Evolutionary conservation across 805 yeast genomes (phyloP).

Genomic region (Candida multigemmis): DNA sequence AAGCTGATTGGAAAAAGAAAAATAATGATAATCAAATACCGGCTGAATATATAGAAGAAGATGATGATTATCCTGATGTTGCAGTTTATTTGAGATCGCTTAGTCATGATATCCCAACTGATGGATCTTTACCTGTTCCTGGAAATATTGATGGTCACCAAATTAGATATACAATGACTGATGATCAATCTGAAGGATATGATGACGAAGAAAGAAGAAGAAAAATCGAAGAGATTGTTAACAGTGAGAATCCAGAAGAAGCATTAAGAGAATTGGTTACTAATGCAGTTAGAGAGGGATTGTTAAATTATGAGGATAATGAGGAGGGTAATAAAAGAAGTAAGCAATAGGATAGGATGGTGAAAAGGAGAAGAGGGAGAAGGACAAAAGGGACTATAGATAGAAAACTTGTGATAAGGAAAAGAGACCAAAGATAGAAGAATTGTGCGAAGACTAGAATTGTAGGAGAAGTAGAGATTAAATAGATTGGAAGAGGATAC

Average conservation of each 20-base stretch:
- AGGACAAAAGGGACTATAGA: too few relatives aligned
- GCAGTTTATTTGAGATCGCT: conserved; percentile 49
- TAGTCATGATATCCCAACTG: conserved; percentile 15
- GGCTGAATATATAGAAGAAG: conserved; percentile 68
- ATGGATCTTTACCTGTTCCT: conserved; percentile 23
- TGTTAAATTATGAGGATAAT: conserved; percentile 14
- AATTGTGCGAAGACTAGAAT: too few relatives aligned
- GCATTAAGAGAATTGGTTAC: conserved; percentile 60
- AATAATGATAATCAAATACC: conserved; percentile 75
- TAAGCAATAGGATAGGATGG: conserved; percentile 2
- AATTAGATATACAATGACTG: conserved; percentile 49
- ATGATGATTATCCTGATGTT: conserved; percentile 79
- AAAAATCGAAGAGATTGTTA: conserved; percentile 60
- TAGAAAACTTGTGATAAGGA: too few relatives aligned
- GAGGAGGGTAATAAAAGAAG: too few relatives aligned
- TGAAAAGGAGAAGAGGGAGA: too few relatives aligned
- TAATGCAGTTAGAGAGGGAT: conserved; percentile 53
- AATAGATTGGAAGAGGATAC: too few relatives aligned
- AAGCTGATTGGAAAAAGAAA: conserved; percentile 54
- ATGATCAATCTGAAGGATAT: conserved; percentile 14
- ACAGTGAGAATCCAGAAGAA: conserved; percentile 76
- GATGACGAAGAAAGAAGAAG: conserved; percentile 42
- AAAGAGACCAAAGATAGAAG: too few relatives aligned
- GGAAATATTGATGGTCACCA: conserved; percentile 37
- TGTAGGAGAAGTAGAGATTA: too few relatives aligned